Conservation (phyloP, 2,329 filamentous ascomycete species). For the Raffaelea arxii region DNA sequence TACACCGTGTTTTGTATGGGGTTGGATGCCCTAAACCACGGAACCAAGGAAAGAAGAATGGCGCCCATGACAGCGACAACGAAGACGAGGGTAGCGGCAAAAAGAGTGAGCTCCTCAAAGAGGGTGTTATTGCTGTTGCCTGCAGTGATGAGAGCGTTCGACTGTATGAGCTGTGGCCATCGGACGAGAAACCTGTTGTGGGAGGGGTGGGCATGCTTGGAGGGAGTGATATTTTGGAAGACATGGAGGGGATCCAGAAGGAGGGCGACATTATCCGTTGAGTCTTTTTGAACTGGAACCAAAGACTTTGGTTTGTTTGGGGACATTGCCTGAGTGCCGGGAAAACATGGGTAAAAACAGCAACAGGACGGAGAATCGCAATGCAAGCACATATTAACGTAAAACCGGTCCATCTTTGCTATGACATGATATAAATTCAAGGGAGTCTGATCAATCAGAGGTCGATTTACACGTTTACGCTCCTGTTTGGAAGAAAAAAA, state of each 20-base stretch:
- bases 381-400: no score
- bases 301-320: no score
- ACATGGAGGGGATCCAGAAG: conserved; percentile 68
- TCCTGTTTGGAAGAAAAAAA: no score
- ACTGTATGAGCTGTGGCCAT: conserved; percentile 92
- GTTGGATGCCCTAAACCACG: conserved; percentile 55
- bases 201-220: conserved; percentile 55
- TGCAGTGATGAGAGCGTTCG: conserved; percentile 88
- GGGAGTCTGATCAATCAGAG: no score
- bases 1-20: conserved; percentile 76
- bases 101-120: conserved; percentile 46
- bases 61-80: conserved; percentile 24
- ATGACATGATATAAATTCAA: no score
- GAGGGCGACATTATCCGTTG: conserved; percentile 62
- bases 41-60: conserved; percentile 34
- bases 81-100: no score
- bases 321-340: no score
- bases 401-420: no score
- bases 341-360: no score
- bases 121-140: conserved; percentile 83
- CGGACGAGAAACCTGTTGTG: conserved; percentile 43
- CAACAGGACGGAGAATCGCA: no score
- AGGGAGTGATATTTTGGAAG: conserved; percentile 78
- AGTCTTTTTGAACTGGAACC: conserved; percentile 14
- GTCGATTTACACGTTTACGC: no score